Evolutionary conservation across 2,329 filamentous ascomycete species (phyloP).

Genomic region (Trichoderma koningiopsis): DNA sequence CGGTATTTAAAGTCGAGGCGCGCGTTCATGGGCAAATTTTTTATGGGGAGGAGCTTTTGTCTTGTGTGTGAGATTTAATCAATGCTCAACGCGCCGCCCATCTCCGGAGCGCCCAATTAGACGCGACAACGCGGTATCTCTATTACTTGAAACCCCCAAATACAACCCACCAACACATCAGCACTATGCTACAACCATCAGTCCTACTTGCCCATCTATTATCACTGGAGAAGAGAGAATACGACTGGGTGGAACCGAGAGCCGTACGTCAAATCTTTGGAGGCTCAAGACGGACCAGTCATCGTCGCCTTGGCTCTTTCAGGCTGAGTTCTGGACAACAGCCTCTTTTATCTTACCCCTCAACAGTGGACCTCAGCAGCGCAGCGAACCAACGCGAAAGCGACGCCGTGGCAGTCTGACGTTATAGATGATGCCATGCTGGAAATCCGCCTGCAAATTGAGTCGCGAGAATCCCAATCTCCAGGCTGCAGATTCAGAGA

Average conservation of each 20-base stretch:
- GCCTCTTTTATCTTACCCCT: constrained; percentile 2
- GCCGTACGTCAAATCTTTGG: not conserved
- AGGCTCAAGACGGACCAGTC: not conserved
- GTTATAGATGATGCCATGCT: constrained; percentile 17
- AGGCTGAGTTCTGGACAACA: not conserved
- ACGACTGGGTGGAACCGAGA: not conserved
- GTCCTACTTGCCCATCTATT: not conserved
- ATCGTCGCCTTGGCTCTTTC: not conserved
- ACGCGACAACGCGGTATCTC: constrained; percentile 22
- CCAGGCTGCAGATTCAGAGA: not conserved
- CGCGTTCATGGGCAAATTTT: not conserved
- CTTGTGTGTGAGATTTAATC: constrained; percentile 14
- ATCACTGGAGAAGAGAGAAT: not conserved
- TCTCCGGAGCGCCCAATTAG: constrained; percentile 20
- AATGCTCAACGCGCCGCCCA: constrained; percentile 17
- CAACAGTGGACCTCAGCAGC: constrained; percentile 17
- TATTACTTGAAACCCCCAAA: constrained; percentile 19
- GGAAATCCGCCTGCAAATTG: not conserved
- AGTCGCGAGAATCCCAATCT: not conserved
- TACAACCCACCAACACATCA: constrained; percentile 17
- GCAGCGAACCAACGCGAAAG: constrained; percentile 14
- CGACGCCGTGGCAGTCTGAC: constrained; percentile 1
- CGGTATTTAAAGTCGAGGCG: not conserved
- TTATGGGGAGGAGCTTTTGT: not conserved
- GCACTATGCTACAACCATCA: not conserved